These are phyloP conservation scores for Penicillium sp. DNA, from an alignment of 2,329 filamentous ascomycete genomes.

Conservation along the genomic window DNA sequence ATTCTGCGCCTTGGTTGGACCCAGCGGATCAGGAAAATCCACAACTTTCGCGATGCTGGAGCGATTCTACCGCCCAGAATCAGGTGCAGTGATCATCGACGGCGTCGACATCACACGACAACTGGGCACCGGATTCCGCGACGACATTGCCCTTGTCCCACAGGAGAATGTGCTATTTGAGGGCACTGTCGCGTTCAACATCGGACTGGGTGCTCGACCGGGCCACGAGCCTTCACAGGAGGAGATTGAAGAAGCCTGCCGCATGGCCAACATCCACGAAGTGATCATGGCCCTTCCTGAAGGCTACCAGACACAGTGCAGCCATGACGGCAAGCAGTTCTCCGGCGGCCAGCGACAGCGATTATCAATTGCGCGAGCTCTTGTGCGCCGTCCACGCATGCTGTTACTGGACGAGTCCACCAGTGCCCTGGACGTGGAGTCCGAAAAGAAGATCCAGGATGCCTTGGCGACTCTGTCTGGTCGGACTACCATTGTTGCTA, in stretches of 20 bases:
- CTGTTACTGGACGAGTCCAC: conserved; percentile 59
- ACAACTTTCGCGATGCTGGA: conserved; percentile 58
- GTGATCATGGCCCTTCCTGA: conserved; percentile 59
- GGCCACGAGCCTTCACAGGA: conserved; percentile 52
- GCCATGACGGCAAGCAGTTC: conserved; percentile 52
- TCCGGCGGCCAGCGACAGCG: conserved; percentile 57
- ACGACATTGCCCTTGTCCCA: conserved; percentile 45
- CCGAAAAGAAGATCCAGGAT: conserved; percentile 46
- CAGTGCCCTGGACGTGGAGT: conserved; percentile 54
- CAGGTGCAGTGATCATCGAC: conserved; percentile 52
- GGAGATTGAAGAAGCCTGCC: conserved; percentile 63
- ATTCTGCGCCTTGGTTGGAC: conserved; percentile 62
- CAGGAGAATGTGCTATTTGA: conserved; percentile 48
- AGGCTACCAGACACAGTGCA: conserved; percentile 60
- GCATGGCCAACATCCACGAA: conserved; percentile 65
- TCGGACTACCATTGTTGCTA: conserved; percentile 37
- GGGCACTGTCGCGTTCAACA: conserved; percentile 46
- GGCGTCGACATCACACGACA: conserved; percentile 44
- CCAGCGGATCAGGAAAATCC: conserved; percentile 63
- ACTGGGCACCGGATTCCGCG: conserved; percentile 35
- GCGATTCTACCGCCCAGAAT: conserved; percentile 51
- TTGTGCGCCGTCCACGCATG: conserved; percentile 51
- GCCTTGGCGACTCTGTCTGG: conserved; percentile 30
- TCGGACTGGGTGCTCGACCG: conserved; percentile 46
- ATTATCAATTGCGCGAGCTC: conserved; percentile 54